Percentiles rank a stretch among this genome's conserved stretches.
These are phyloP conservation scores for Globisporangium yorkense DNA, from an alignment of 352 stramenopile species.

Conservation along the genomic window DNA sequence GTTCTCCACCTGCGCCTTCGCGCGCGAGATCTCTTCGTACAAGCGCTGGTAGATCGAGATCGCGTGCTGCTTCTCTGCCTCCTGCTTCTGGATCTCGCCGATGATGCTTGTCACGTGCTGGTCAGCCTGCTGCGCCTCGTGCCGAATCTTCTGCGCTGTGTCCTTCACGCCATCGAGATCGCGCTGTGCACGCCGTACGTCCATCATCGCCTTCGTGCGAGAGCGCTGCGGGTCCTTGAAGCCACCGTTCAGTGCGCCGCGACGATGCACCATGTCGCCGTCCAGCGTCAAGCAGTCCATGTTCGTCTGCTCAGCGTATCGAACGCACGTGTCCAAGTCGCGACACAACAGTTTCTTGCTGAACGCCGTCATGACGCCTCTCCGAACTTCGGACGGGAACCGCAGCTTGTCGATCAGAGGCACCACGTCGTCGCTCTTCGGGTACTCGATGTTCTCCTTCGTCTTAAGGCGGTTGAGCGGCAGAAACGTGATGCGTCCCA, in stretches of 20 bases:
- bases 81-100: conserved; percentile 78
- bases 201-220: conserved; percentile 73
- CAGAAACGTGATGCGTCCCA: conserved; percentile 97
- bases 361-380: conserved; percentile 95
- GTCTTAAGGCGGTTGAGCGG: conserved; percentile 91
- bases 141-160: conserved; percentile 79
- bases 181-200: conserved; percentile 71
- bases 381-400: conserved; percentile 81
- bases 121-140: conserved; percentile 87
- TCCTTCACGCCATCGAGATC: conserved; percentile 64
- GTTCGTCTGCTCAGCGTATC: conserved; percentile 73
- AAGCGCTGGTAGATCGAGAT: conserved; percentile 73
- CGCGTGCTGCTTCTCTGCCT: conserved; percentile 69
- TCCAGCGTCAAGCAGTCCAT: conserved; percentile 99
- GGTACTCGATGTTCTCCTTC: conserved; percentile 71
- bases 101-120: conserved; percentile 84
- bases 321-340: conserved; percentile 86
- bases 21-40: conserved; percentile 72
- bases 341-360: conserved; percentile 96
- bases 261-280: conserved; percentile 96
- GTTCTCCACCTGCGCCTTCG: conserved; percentile 68
- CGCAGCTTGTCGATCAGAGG: conserved; percentile 83
- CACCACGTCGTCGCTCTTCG: conserved; percentile 74
- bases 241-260: conserved; percentile 95
- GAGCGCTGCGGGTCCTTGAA: conserved; percentile 91